These are phyloP conservation scores for Heliocybe sulcata DNA, from an alignment of 1,284 basidiomycete genomes.

Conservation along the genomic window DNA sequence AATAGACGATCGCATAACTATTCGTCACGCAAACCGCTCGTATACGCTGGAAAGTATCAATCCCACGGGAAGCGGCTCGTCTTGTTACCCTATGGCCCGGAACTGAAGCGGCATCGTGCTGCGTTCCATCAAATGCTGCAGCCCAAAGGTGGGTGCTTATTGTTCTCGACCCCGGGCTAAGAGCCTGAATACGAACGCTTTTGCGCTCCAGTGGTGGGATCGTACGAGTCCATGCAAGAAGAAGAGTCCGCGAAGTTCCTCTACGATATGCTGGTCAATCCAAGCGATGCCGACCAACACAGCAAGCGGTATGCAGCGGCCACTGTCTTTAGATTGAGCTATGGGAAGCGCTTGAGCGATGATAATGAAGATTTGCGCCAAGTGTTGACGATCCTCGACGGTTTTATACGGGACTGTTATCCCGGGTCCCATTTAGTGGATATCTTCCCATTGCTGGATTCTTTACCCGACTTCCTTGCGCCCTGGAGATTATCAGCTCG, in stretches of 20 bases:
- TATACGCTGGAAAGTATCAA: conserved; percentile 10
- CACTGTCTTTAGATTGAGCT: conserved; percentile 17
- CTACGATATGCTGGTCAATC: conserved; percentile 5
- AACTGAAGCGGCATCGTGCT: conserved; percentile 8
- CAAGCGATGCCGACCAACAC: conserved; percentile 3
- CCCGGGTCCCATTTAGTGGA: conserved; percentile 22
- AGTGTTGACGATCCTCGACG: conserved; percentile 13
- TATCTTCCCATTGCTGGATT: conserved; percentile 19
- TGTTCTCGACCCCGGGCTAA: neutral
- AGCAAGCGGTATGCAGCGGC: conserved; percentile 17
- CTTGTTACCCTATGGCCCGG: conserved; percentile 8
- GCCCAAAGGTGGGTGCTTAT: neutral
- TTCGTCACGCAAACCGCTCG: conserved; percentile 8
- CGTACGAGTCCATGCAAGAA: conserved; percentile 11
- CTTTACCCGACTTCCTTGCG: conserved; percentile 17
- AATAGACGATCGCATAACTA: conserved; percentile 8
- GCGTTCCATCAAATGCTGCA: conserved; percentile 7
- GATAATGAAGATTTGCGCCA: conserved; percentile 16
- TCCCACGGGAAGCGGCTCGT: conserved; percentile 8
- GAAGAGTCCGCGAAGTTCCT: conserved; percentile 9
- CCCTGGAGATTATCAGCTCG: conserved; percentile 19
- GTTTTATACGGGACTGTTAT: conserved; percentile 15
- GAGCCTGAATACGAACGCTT: too few species aligned
- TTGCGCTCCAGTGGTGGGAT: conserved; percentile 9
- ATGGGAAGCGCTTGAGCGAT: conserved; percentile 15